Percentiles rank a stretch among this genome's conserved stretches.
Evolutionary conservation across 257 asterid species (phyloP).

Genomic region (Solanum commersonii): DNA sequence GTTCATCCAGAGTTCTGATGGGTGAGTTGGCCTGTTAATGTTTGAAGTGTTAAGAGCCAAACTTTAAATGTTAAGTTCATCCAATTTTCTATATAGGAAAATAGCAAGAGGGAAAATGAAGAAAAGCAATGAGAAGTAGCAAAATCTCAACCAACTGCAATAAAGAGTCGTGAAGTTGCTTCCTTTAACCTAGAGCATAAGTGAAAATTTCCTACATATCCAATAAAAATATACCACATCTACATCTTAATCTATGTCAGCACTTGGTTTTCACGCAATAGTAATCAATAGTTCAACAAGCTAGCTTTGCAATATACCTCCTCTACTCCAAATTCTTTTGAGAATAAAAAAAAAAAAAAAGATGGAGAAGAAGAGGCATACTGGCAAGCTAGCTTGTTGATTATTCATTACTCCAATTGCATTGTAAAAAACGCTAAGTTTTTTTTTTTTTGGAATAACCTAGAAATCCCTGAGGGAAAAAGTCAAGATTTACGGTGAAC

Average conservation of each 20-base stretch:
- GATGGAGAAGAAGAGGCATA: neutral
- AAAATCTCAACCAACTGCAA: neutral
- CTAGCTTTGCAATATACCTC: neutral
- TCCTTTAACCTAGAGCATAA: neutral
- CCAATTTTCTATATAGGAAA: neutral
- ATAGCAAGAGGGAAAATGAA: neutral
- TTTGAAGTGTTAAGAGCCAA: neutral
- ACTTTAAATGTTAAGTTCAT: neutral
- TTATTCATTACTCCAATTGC: neutral
- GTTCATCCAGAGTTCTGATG: constrained; percentile 66
- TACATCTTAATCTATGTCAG: neutral
- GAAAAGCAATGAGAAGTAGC: neutral
- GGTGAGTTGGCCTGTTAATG: constrained; percentile 87
- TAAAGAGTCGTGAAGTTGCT: neutral
- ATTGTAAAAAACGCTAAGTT: neutral
- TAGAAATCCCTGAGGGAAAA: neutral
- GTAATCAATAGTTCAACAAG: neutral
- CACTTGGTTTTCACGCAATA: neutral
- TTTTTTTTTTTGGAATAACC: neutral
- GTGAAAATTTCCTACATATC: neutral
- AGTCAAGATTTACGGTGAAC: neutral
- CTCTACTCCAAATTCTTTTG: neutral
- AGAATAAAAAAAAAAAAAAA: too few species aligned
- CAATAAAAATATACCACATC: neutral
- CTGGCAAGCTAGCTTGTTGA: neutral